Base-by-base conservation (phyloP, 108 stramenopile genomes). In the Nannochloropsis salina region DNA sequence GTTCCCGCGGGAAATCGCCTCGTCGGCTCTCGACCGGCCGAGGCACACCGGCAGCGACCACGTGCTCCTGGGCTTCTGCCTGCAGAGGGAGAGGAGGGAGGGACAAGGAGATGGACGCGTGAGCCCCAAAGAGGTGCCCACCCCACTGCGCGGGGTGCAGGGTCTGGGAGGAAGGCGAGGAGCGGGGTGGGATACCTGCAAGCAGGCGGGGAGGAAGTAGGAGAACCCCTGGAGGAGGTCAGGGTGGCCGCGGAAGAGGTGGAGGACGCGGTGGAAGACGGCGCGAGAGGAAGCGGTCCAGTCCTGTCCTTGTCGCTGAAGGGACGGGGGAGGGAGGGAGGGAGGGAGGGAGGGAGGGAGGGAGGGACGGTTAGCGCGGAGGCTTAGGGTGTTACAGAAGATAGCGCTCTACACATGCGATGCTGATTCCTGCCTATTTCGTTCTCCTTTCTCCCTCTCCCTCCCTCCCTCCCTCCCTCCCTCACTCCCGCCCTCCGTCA, bases 311-410 rank as follows among this genome's bases (percentile, higher is more conserved):
- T 31, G 31, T 31, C 31, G 31, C 31, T 31, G 31, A 31, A 74
- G 4, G 61, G 5, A n/a, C 2, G 61, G n/a, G 61, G 61, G 61
- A 74, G 61, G n/a, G 47, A 51, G 47, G 47, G 47, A 51, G 61
- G 61, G 61, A 74, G 4, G 61, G 61, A 74, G 61, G 61, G 61
- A 74, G 61, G 61, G 61, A 4, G n/a, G 61, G 61, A 74, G 61
- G 61, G 61, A 74, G 5, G 61, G 61, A 74, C 2, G 61, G 61
- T 20, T 15, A n/a, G 61, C 15, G 5, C 20, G 61, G n/a, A 5
- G 61, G 47, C 9, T 9, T 9, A 12, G 12, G 47, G 47, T 9
- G 12, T 10, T 51, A 12, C 10, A 12, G 47, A 12, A 51, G 47
- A 12, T 51, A 51, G 47, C 20, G 61, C 4, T 15, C n/a, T n/a